Evolutionary conservation across 371 early-diverging fungal genomes (phyloP).

Genomic region (Actinomucor elegans): DNA sequence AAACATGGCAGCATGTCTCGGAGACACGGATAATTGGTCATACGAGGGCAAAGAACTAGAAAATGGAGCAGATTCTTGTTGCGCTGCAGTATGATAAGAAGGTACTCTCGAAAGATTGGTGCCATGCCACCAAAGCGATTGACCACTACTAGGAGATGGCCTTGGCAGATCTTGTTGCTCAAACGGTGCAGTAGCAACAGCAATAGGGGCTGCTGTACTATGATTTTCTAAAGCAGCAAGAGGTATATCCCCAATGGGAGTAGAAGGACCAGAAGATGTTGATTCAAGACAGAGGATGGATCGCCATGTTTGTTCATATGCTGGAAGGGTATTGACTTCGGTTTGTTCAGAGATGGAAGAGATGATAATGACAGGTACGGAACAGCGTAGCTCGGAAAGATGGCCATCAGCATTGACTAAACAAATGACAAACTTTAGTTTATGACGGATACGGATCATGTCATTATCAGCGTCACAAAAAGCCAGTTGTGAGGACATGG

Average conservation of each 20-base stretch:
- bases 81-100: conserved; percentile 42
- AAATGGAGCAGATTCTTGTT: conserved; percentile 29
- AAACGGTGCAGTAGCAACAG: not conserved
- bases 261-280: not conserved
- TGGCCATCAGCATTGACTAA: conserved; percentile 39
- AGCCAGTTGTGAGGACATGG: conserved; percentile 27
- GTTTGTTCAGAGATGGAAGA: conserved; percentile 32
- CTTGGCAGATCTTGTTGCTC: not conserved
- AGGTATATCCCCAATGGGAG: not conserved
- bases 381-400: conserved; percentile 40
- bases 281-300: conserved; percentile 23
- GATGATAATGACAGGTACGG: conserved; percentile 34
- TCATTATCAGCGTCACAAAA: conserved; percentile 45
- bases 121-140: conserved; percentile 39
- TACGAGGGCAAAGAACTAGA: conserved; percentile 46
- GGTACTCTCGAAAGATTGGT: conserved; percentile 40
- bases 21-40: conserved; percentile 23
- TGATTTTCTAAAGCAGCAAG: not conserved
- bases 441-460: conserved; percentile 46
- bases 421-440: conserved; percentile 38
- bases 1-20: conserved; percentile 16
- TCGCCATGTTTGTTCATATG: conserved; percentile 40
- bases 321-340: conserved; percentile 34
- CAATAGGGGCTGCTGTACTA: not conserved
- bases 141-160: not conserved